Percentiles rank a stretch among this genome's conserved stretches.
phyloP scores from a whole-genome alignment of 1,284 basidiomycete genomes.

The Papiliotrema terrestris region DNA sequence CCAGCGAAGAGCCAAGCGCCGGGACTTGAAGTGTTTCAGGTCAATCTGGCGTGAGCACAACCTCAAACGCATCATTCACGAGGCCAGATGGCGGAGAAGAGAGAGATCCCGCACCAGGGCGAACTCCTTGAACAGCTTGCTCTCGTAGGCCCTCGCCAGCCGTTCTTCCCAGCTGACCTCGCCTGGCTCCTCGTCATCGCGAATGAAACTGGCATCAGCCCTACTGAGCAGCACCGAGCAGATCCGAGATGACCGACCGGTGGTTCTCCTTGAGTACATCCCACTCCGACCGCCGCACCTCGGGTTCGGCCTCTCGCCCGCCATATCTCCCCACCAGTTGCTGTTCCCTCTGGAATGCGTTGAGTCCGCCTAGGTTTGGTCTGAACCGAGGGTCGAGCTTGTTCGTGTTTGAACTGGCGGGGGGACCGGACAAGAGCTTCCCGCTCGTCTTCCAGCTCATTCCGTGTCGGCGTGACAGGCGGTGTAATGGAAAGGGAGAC shows the following conservation, averaged over 20 bases:
- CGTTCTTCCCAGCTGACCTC: constrained; percentile 66
- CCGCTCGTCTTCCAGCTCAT: constrained; percentile 29
- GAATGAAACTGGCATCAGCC: constrained; percentile 64
- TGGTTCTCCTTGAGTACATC: constrained; percentile 53
- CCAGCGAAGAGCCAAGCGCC: constrained; percentile 89
- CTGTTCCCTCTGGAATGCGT: constrained; percentile 27
- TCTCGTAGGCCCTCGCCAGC: constrained; percentile 81
- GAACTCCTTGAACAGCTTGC: constrained; percentile 80
- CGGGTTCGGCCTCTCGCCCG: background rate
- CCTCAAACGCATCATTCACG: too few relatives aligned
- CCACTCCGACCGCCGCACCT: constrained; percentile 40
- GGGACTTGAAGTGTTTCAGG: constrained; percentile 88
- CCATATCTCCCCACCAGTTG: constrained; percentile 16
- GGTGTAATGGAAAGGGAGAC: background rate
- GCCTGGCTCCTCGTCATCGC: constrained; percentile 57
- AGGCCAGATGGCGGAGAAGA: background rate
- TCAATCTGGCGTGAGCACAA: constrained; percentile 57
- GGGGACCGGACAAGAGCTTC: constrained; percentile 24
- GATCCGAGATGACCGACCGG: constrained; percentile 27
- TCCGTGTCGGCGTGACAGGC: background rate
- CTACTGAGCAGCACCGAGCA: background rate
- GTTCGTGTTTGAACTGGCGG: constrained; percentile 10
- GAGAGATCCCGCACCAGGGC: constrained; percentile 55
- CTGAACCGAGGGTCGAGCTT: constrained; percentile 16
- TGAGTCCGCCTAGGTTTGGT: constrained; percentile 17